These are phyloP conservation scores for Phialocephala sp. DNA, from an alignment of 2,329 filamentous ascomycete genomes.

Conservation along the genomic window DNA sequence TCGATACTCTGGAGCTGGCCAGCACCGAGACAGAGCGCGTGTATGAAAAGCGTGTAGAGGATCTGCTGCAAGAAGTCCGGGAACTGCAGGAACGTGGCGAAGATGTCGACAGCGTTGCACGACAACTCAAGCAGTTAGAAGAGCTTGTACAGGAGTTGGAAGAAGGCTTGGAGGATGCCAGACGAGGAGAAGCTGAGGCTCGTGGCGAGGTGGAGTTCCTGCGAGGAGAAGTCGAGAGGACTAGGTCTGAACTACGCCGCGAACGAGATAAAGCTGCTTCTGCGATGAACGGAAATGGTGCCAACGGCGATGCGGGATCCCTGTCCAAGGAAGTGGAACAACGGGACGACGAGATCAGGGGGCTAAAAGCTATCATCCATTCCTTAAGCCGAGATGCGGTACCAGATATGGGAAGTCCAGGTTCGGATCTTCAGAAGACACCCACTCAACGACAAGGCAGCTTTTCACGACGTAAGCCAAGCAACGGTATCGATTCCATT, in stretches of 20 bases:
- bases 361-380: slow-evolving; percentile 97
- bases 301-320: slow-evolving; percentile 51
- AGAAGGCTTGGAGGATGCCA: slow-evolving; percentile 92
- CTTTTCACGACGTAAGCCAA: slow-evolving; percentile 31
- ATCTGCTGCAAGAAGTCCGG: slow-evolving; percentile 80
- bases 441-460: slow-evolving; percentile 38
- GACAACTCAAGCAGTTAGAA: slow-evolving; percentile 92
- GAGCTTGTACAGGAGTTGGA: slow-evolving; percentile 96
- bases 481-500: slow-evolving; percentile 55
- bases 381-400: slow-evolving; percentile 80
- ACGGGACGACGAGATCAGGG: slow-evolving; percentile 96
- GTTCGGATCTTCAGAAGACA: slow-evolving; percentile 40
- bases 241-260: slow-evolving; percentile 82
- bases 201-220: slow-evolving; percentile 95
- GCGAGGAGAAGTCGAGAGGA: slow-evolving; percentile 91
- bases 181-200: slow-evolving; percentile 92
- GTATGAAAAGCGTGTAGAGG: slow-evolving; percentile 91
- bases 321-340: slow-evolving; percentile 81
- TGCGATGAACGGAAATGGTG: slow-evolving; percentile 54
- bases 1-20: slow-evolving; percentile 94
- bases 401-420: slow-evolving; percentile 37
- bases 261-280: slow-evolving; percentile 83
- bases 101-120: slow-evolving; percentile 89
- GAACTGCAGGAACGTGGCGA: slow-evolving; percentile 83
- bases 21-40: slow-evolving; percentile 95